Conservation (phyloP, 2,329 filamentous ascomycete species). For the Ophiostoma himal-ulmi region DNA sequence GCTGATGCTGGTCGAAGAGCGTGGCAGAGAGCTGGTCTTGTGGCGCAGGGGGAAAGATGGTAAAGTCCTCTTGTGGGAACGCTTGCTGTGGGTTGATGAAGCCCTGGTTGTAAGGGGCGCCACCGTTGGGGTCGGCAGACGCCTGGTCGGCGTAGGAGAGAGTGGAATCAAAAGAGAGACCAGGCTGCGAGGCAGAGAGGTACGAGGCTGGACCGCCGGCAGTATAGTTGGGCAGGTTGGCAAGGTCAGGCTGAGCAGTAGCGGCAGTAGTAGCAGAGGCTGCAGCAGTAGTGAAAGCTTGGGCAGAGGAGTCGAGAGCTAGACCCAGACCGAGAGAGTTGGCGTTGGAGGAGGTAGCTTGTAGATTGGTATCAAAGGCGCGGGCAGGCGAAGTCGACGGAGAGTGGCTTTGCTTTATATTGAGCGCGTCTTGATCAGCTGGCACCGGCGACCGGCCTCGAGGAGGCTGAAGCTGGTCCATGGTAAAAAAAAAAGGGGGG, state of each 20-base stretch:
- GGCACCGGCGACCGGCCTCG: conserved; percentile 59
- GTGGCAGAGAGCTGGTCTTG: conserved; percentile 57
- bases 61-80: conserved; percentile 54
- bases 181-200: conserved; percentile 29
- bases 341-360: conserved; percentile 29
- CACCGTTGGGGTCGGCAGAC: conserved; percentile 25
- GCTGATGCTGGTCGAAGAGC: conserved; percentile 46
- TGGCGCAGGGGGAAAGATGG: conserved; percentile 54
- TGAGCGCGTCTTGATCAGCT: conserved; percentile 48
- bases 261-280: conserved; percentile 18
- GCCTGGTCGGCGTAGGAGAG: conserved; percentile 42
- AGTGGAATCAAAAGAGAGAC: conserved; percentile 40
- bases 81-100: conserved; percentile 42
- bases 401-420: conserved; percentile 65
- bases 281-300: conserved; percentile 34
- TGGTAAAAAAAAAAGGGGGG: conserved; percentile 29
- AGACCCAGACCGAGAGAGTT: conserved; percentile 48
- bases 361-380: conserved; percentile 41
- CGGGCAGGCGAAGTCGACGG: conserved; percentile 50
- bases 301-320: conserved; percentile 48
- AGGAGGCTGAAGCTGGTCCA: conserved; percentile 47
- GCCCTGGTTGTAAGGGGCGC: conserved; percentile 24
- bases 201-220: conserved; percentile 27
- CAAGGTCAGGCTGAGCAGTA: conserved; percentile 38
- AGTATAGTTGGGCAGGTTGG: conserved; percentile 47